Base-by-base conservation (phyloP, 78 protist species). In the Dictyostelium brefeldianum region DNA sequence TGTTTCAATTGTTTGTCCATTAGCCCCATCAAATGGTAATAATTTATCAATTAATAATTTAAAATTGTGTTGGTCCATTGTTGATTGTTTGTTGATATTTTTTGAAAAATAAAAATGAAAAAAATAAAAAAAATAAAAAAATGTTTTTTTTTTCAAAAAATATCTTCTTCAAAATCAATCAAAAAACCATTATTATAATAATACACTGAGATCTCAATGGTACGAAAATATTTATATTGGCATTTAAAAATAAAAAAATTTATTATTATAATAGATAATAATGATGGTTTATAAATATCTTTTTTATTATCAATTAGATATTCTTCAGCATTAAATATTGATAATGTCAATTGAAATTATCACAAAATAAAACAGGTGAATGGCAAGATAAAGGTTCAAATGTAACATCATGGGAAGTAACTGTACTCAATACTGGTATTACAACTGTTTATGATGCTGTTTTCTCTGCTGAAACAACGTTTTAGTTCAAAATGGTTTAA, bases 401-500 rank as follows among this genome's bases (percentile, higher is more conserved):
- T 0, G n/a, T 4, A 25, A 11, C 70, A 0, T 29, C 27, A 10
- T 25, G 64, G 41, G 22, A 75, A 6, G 27, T 18, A 6, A 25
- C 27, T 3, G 20, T 75, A n/a, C 22, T 7, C 3, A 75, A 75
- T 14, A 75, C 8, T 15, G 10, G 41, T 10, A 48, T 12, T 20
- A 22, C 31, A 48, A 75, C 48, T 4, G 50, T 75, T 11, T 9
- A 5, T 22, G 81, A 75, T 31, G 15, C 29, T 8, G 50, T 64
- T 5, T 11, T 75, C 11, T 48, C 51, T 15, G 81, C 64, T 9
- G 57, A 53, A 27, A 5, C 10, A 0, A 75, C 48, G 17, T 25
- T 75, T 67, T 67, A 31, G 36, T 67, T n/a, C 75, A 67, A 67
- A 67, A 67, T 67, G 75, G 75, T 29, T 31, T 67, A 17, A 27